Evolutionary conservation across 495 filamentous ascomycete species (phyloP), one percentile per base, ranked within the genome.

Genomic region (Cryomyces antarcticus): DNA sequence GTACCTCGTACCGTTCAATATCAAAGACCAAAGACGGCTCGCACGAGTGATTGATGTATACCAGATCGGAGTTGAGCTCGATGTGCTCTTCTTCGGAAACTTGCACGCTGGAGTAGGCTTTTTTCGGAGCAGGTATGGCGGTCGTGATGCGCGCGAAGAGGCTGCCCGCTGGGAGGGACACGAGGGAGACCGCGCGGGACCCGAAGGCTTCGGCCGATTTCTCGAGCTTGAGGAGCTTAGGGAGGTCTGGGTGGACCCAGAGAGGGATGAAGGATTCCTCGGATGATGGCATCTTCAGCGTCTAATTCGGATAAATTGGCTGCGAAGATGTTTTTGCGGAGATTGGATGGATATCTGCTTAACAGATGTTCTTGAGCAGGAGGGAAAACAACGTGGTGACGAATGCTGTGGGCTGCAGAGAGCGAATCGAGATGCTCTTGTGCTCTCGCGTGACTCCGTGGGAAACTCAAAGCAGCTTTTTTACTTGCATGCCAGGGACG

Each of bases 1-100:
- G 63, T 50, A 84, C 63, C 49, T 71, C 68, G 61, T 73, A 67
- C 48, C 64, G 65, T 37, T 53, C 54, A 63, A 75, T 82, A 57
- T 84, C 79, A 55, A 84, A 83, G n/a, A 75, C 66, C 28, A 85
- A 62, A 37, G 70, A 69, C 3, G 79, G 80, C 28, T 64, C 66
- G 62, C 80, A 85, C 0, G 69, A 74, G 62, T 85, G 80, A 57
- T 85, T 83, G 62, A 75, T 77, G 61, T 70, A 83, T 41, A 85
- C 69, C 43, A 83, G 57, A 52, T 83, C 80, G 47, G 69, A 75
- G 61, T 85, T 82, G 33, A 85, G 66, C 54, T 82, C 72, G 55
- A 83, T 66, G 60, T 85, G 78, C 43, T 58, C 61, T 54, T 75
- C 56, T 35, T 49, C 57, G 29, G 70, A 70, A 30, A 69, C 71